A percentile compares a stretch with the other conserved stretches of the same genome.
phyloP scores from a whole-genome alignment of 2,329 filamentous ascomycete species.

The Xylaria digitata region DNA sequence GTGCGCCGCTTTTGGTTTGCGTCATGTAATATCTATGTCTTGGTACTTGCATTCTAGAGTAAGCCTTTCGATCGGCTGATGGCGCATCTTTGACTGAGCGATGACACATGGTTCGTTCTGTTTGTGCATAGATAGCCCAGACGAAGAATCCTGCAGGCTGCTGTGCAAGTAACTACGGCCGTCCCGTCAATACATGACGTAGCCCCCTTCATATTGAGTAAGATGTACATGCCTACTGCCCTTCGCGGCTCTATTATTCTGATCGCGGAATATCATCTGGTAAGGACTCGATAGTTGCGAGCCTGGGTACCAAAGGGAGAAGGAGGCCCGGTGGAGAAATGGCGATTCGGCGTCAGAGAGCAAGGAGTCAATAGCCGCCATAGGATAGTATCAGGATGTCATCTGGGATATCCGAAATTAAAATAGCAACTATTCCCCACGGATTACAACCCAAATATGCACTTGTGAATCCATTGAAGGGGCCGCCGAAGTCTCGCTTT shows the following conservation, averaged over 20 bases:
- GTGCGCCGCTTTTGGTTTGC: neutral
- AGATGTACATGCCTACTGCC: neutral
- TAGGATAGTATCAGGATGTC: neutral
- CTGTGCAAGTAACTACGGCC: neutral
- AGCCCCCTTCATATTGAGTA: neutral
- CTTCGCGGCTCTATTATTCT: neutral
- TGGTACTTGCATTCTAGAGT: neutral
- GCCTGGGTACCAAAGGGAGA: neutral
- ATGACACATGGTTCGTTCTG: neutral
- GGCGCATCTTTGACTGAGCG: no score
- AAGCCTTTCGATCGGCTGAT: neutral
- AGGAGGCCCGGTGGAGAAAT: neutral
- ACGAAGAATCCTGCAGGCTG: neutral
- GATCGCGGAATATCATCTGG: neutral
- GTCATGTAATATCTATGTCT: neutral
- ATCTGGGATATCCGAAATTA: neutral
- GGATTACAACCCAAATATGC: neutral
- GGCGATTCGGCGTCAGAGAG: neutral
- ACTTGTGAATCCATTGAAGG: slow-evolving; percentile 1
- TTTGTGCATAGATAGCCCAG: neutral
- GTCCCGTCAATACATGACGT: neutral
- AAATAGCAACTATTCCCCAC: neutral
- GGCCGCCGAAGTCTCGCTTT: neutral
- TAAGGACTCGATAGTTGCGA: neutral
- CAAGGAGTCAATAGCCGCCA: neutral